phyloP scores from a whole-genome alignment of 176 grass and related monocot species.

The Avena sativa region DNA sequence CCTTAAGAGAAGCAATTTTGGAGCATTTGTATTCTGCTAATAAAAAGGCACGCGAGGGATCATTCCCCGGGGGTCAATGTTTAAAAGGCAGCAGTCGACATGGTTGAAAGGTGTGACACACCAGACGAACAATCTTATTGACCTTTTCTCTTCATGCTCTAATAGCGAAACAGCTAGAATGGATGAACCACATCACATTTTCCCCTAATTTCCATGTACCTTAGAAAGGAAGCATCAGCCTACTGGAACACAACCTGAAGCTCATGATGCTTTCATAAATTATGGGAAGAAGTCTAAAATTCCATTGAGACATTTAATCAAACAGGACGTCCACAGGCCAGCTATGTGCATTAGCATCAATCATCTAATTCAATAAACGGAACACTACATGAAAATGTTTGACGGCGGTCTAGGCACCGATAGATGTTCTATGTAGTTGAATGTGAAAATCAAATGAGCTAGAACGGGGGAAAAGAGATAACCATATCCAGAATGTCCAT shows the following conservation, averaged over 20 bases:
- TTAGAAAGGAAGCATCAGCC: background rate
- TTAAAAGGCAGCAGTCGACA: background rate
- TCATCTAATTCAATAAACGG: background rate
- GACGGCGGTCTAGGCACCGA: background rate
- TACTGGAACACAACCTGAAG: conserved; percentile 16
- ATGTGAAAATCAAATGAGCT: background rate
- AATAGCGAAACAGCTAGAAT: conserved; percentile 1
- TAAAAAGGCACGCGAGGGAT: background rate
- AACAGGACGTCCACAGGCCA: background rate
- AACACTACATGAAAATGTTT: background rate
- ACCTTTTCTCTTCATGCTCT: background rate
- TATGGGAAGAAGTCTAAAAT: background rate
- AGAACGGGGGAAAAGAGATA: background rate
- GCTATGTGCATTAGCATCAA: background rate
- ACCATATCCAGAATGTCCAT: conserved; percentile 88
- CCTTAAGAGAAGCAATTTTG: background rate
- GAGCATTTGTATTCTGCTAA: conserved; percentile 6
- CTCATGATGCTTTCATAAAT: background rate
- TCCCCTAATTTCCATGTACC: background rate
- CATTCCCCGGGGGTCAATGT: no score
- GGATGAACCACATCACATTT: background rate
- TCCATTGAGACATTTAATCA: conserved; percentile 21
- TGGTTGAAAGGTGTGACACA: background rate
- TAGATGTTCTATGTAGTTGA: background rate
- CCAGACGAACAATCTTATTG: conserved; percentile 10